Evolutionary conservation across 2,329 filamentous ascomycete species (phyloP), one percentile per base, ranked within the genome.

Genomic region (Phaeoacremonium minimum): DNA sequence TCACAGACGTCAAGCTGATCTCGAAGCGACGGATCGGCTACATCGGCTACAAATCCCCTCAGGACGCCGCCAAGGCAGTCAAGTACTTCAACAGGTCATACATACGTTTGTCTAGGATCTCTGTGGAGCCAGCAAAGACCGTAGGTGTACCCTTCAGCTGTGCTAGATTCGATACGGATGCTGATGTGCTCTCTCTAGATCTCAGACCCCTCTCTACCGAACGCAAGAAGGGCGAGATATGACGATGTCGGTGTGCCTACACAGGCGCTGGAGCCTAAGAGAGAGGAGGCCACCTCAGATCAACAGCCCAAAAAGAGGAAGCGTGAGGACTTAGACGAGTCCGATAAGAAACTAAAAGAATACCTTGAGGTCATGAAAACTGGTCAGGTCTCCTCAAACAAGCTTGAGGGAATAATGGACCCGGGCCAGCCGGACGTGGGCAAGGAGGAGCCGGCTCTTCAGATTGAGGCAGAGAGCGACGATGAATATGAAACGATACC

Each of bases 31-130:
- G 90, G 49, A 96, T 98, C 62, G 93, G 90, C 50, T 98, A 95
- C 73, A 80, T 98, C 42, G 93, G 93, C 45, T 97, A 91, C 72
- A 90, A 87, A 65, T 86, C 78, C 35, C 69, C 85, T 12, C 80
- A 91, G 44, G 84, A 87, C 57, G 93, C 93, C 38, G 71, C 77
- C 39, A 78, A 82, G 55, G 91, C 93, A 30, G 85, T 94, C 58
- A 90, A 87, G 62, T 95, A 95, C 69, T 96, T 96, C 73, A 90
- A 98, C 71, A 87, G 80, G 58, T 84, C 90, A 45, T 98, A 89
- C 64, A 88, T 98, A 52, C 87, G 89, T 51, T 93, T 96, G 86
- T 95, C 90, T 40, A 94, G 84, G 68, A 89, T 98, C 52, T 76
- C 75, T 18, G 93, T 96, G 44, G 90, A 96, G 66, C 68, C 93